Base-by-base conservation (phyloP, 768 basidiomycete genomes). In the Neoboletus magnificus region DNA sequence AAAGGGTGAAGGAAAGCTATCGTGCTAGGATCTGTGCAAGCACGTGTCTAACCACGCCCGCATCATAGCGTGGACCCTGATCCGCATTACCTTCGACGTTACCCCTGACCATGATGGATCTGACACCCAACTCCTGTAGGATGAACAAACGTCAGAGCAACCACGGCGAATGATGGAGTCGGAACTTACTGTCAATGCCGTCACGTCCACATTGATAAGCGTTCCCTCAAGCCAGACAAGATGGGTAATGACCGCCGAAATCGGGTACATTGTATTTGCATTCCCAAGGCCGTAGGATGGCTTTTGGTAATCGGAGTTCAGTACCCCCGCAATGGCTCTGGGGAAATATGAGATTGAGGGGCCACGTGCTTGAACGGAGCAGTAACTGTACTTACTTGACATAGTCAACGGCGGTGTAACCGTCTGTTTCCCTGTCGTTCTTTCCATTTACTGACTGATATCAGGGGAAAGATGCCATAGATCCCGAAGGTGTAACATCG, bases 361-460 rank as follows among this genome's bases (percentile, higher is more conserved):
- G 36, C 29, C 13, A 9, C 52, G 40, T 41, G 29, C 41, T 46
- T 58, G 41, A 29, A 60, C 51, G 39, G 22, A 32, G 51, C 43
- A 41, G 50, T 23, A 35, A 49, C 6, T 62, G 77, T 33, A 36
- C 60, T 62, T 62, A 91, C 89, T 74, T 77, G 62, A 98, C 82
- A 66, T 96, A 96, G 73, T 95, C 89, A 4, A 81, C 77, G 0
- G 92, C 94, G 6, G 80, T 83, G 68, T 95, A 96, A 8, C 84
- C 88, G 27, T 85, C 81, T 0, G 94, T 97, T 72, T 98, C 95
- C 52, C 94, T 79, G 66, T 98, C 95, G 63, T 96, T 97, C 60
- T 78, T 80, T 13, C 82, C 77, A 67, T 97, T 98, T 54, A 98
- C 94, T 96, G 61, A 13, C 23, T 20, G 45, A 36, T 56, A 46